Conservation (phyloP, 2,329 filamentous ascomycete genomes). For the Colletotrichum sp. region DNA sequence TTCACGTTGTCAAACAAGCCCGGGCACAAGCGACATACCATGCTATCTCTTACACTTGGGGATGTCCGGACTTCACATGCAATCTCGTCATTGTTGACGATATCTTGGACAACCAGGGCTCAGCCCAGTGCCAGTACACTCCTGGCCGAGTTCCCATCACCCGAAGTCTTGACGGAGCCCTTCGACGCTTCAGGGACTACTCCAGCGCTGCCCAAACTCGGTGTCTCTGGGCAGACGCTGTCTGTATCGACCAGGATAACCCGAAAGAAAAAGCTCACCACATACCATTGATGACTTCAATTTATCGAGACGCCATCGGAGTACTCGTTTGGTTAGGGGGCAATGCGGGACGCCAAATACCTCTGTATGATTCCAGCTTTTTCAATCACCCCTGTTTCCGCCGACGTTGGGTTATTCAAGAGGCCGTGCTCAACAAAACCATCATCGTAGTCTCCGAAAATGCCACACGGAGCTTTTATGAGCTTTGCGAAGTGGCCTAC, state of each 20-base stretch:
- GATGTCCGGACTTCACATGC: background rate
- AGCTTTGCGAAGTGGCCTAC: too few species aligned
- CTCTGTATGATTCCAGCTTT: too few species aligned
- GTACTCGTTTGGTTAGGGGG: background rate
- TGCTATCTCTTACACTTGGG: background rate
- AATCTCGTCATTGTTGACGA: background rate
- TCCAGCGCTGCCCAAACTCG: background rate
- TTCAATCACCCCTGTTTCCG: background rate
- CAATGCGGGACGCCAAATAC: too few species aligned
- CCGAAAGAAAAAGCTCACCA: background rate
- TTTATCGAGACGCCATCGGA: background rate
- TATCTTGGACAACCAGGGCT: accelerated
- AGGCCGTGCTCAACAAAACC: background rate
- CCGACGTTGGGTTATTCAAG: background rate
- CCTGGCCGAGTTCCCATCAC: background rate
- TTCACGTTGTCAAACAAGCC: background rate
- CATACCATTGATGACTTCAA: background rate
- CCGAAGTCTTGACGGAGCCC: background rate
- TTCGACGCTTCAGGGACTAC: background rate
- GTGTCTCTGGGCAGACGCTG: background rate
- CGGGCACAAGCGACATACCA: background rate
- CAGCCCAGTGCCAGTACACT: accelerated
- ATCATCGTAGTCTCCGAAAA: too few species aligned
- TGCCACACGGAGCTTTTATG: too few species aligned
- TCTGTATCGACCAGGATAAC: background rate